Conservation (phyloP, 2,329 filamentous ascomycete species). For the Phaeosphaeriaceae sp. region DNA sequence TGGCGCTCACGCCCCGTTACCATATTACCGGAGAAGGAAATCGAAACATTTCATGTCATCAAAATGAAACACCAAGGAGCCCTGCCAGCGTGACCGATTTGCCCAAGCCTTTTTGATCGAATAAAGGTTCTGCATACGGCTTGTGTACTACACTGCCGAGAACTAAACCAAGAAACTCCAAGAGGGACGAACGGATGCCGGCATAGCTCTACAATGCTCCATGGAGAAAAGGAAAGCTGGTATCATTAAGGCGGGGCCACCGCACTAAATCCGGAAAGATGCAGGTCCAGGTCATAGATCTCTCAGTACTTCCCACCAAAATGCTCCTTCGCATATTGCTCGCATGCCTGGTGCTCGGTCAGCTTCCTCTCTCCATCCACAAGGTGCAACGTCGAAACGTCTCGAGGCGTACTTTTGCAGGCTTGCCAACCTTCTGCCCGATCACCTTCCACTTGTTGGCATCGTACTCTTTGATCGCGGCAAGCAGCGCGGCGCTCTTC, state of each 20-base stretch:
- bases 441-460: conserved; percentile 99
- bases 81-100: conserved; percentile 12
- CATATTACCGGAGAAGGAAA: conserved; percentile 17
- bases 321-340: conserved; percentile 96
- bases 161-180: conserved; percentile 32
- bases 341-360: conserved; percentile 68
- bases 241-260: conserved; percentile 45
- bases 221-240: conserved; percentile 42
- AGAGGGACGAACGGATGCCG: conserved; percentile 36
- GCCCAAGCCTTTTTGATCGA: conserved; percentile 27
- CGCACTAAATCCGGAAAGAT: conserved; percentile 43
- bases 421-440: conserved; percentile 95
- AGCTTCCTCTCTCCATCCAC: conserved; percentile 16
- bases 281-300: conserved; percentile 51
- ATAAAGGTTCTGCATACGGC: conserved; percentile 20
- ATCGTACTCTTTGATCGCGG: conserved; percentile 98
- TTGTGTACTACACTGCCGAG: conserved; percentile 32
- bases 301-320: conserved; percentile 65
- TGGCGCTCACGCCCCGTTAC: conserved; percentile 17
- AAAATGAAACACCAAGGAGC: conserved; percentile 16
- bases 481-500: conserved; percentile 79
- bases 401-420: conserved; percentile 75
- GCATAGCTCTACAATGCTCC: conserved; percentile 39
- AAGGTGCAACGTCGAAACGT: conserved; percentile 4
- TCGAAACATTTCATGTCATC: conserved; percentile 8